A percentile compares a stretch with the other conserved stretches of the same genome.
Evolutionary conservation across 2,329 filamentous ascomycete genomes (phyloP).

Genomic region (Venturia oleaginea): DNA sequence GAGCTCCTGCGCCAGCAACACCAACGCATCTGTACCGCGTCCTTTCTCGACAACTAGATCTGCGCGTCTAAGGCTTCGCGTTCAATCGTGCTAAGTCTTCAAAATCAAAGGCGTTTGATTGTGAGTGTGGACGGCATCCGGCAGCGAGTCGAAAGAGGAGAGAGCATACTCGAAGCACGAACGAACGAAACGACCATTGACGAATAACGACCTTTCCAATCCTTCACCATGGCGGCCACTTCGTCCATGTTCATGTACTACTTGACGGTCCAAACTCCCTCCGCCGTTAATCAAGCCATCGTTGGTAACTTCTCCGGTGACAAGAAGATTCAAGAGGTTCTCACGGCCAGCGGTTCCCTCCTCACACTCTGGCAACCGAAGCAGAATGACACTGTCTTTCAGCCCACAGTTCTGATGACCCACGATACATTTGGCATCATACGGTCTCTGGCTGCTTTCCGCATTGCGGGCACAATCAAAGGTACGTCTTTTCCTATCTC

Average conservation of each 20-base stretch:
- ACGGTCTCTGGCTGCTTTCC: slow-evolving; percentile 76
- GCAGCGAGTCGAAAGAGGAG: background rate
- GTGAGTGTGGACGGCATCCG: background rate
- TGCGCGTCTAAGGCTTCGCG: background rate
- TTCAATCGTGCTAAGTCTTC: background rate
- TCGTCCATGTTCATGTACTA: slow-evolving; percentile 99
- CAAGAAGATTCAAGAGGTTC: slow-evolving; percentile 86
- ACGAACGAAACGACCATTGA: background rate
- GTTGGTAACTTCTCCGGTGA: slow-evolving; percentile 92
- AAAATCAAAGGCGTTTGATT: background rate
- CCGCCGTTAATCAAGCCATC: slow-evolving; percentile 80
- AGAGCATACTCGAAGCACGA: background rate
- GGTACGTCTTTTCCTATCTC: slow-evolving; percentile 52
- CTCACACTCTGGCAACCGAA: slow-evolving; percentile 83
- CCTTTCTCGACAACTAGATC: background rate
- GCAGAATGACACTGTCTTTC: slow-evolving; percentile 74
- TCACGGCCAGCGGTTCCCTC: slow-evolving; percentile 84
- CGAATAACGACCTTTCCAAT: slow-evolving; percentile 1
- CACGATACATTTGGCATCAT: slow-evolving; percentile 97
- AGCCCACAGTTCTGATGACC: slow-evolving; percentile 59
- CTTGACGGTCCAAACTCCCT: slow-evolving; percentile 87
- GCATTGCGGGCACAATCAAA: slow-evolving; percentile 89
- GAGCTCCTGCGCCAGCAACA: background rate
- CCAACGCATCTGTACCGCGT: background rate
- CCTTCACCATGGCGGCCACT: slow-evolving; percentile 75